These are phyloP conservation scores for Candida labiduridarum DNA, from an alignment of 1,139 yeast species.

Conservation along the genomic window DNA sequence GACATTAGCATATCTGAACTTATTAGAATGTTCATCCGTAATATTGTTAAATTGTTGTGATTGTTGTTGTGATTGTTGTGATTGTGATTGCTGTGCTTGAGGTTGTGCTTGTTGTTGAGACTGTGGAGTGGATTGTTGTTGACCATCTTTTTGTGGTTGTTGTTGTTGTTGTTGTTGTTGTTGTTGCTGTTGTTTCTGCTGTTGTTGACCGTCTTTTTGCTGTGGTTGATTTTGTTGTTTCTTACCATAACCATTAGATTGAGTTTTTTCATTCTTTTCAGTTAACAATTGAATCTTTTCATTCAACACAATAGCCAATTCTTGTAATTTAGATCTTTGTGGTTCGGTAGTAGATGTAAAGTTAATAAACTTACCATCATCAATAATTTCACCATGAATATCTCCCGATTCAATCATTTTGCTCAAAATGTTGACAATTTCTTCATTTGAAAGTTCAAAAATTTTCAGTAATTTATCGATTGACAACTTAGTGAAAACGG, in stretches of 20 bases:
- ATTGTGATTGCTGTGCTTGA: constrained; percentile 30
- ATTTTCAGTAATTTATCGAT: constrained; percentile 61
- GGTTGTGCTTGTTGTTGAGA: constrained; percentile 28
- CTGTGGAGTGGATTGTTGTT: constrained; percentile 21
- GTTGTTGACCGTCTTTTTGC: constrained; percentile 35
- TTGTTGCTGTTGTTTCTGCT: constrained; percentile 22
- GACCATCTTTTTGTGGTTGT: constrained; percentile 22
- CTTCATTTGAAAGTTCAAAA: constrained; percentile 62
- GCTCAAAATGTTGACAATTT: constrained; percentile 64
- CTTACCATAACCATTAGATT: constrained; percentile 69
- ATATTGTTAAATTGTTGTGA: constrained; percentile 17
- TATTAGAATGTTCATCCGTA: constrained; percentile 40
- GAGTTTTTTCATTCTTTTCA: constrained; percentile 84
- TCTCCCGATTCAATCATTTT: constrained; percentile 80
- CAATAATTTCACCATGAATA: constrained; percentile 60
- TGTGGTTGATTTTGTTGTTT: constrained; percentile 37
- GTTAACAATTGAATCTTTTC: constrained; percentile 82
- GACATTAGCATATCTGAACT: constrained; percentile 51
- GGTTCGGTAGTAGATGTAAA: constrained; percentile 67
- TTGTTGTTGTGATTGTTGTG: constrained; percentile 32
- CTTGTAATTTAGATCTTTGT: constrained; percentile 85
- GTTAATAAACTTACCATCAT: constrained; percentile 57
- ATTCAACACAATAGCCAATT: constrained; percentile 81
- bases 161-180: constrained; percentile 28
- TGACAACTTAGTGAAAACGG: constrained; percentile 77